Base-by-base conservation (phyloP, 139 green algal genomes). In the Closterium sp. region DNA sequence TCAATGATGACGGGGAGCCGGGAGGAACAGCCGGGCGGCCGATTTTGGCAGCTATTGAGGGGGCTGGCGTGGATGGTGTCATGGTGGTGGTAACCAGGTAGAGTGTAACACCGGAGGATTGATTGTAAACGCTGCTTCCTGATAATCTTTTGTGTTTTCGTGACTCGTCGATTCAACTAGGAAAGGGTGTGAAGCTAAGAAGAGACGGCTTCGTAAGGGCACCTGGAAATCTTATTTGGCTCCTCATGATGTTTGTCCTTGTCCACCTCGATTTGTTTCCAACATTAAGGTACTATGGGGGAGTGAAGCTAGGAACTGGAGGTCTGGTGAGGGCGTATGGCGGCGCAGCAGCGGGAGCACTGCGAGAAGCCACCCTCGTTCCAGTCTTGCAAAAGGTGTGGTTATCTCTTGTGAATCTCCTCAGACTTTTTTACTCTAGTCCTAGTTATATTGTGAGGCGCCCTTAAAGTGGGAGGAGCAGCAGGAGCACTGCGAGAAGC, bases 1-100 rank as follows among this genome's bases (percentile, higher is more conserved):
- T 91, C 85, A 97, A 70, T 24, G 97, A 99, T 89, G 97, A 99
- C 91, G 97, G 97, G 0, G 97, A 99, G 93, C 97, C 97, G 0
- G 92, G 94, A 1, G 97, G 97, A 1, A 98, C 97, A 2, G 97
- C 97, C 22, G 97, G 97, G 6, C 89, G 94, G 29, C 97, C 97
- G 17, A 99, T 99, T 2, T 92, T 98, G 34, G 89, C 89, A 0
- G 97, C 97, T 27, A 97, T 99, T n/a, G 95, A 97, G 91, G 96
- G 94, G 0, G 96, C 97, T 79, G 95, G 93, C 0, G 92, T 96
- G n/a, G 91, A 94, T 30, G 84, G 88, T 73, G 89, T 98, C 22
- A 93, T 91, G 27, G 96, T 98, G 27, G 92, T 99, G 24, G 96
- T 98, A 0, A 96, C 38, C 73, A 92, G 62, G 17, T 79, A 79